Base-by-base conservation (phyloP, 495 filamentous ascomycete genomes). In the Trichocladium antarcticum region DNA sequence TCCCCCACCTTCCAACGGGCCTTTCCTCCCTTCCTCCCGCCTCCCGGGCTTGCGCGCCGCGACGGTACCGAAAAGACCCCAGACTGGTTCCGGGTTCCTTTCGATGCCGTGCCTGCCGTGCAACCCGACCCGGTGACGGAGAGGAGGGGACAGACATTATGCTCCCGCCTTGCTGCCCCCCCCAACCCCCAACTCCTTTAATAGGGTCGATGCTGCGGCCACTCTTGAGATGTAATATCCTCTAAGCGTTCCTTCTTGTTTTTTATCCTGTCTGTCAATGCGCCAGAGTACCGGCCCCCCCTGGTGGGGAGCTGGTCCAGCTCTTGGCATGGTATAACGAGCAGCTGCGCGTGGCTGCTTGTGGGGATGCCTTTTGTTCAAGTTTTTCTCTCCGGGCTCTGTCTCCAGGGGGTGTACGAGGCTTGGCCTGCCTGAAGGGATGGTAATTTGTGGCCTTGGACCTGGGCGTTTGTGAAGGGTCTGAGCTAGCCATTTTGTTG, bases 171-270 rank as follows among this genome's bases (percentile, higher is more conserved):
- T 20, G 20, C 16, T 36, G 42, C 36, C 31, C 14, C 20, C 1
- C 19, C 32, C 32, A 19, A 29, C 15, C 9, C n/a, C n/a, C n/a
- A n/a, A n/a, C n/a, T 20, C 21, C 16, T 24, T 16, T 15, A 45
- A 32, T 28, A 27, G 45, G 37, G 7, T 51, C 41, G 50, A 52
- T 49, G 53, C 54, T 53, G 45, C 45, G 17, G 35, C 45, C n/a
- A n/a, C 49, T 38, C 46, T 49, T 40, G 51, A 54, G 51, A 54
- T 49, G 40, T 39, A 49, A 49, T 39, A 37, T 14, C 49, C 51
- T 54, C 46, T 54, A 37, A n/a, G 51, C 51, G 46, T 49, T 49
- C 51, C 20, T 28, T 48, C 45, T 5, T 28, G 32, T 32, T 31
- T 5, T 36, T 24, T 10, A n/a, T 10, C 37, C 24, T 15, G 11